A percentile compares a stretch with the other conserved stretches of the same genome.
phyloP scores from a whole-genome alignment of 345 rosid genomes.

The Lenwebbia sp. region DNA sequence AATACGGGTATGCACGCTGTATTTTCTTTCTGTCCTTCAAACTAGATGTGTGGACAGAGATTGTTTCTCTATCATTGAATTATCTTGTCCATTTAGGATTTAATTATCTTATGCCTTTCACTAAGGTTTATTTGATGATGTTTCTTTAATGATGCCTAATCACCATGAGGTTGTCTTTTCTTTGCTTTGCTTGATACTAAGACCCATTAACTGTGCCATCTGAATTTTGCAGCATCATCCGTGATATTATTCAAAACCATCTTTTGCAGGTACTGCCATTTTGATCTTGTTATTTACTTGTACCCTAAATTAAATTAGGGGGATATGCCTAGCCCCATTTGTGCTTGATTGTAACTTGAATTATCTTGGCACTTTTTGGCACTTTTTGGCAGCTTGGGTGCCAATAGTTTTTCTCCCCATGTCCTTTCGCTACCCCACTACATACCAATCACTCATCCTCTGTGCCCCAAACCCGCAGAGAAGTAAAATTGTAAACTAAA shows the following conservation, averaged over 20 bases:
- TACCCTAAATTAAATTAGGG: neutral
- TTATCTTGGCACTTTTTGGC: neutral
- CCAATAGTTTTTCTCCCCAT: neutral
- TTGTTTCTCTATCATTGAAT: neutral
- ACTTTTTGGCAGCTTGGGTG: neutral
- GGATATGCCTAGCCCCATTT: neutral
- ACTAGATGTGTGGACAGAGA: neutral
- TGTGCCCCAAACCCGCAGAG: neutral
- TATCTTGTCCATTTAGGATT: neutral
- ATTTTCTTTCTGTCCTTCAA: neutral
- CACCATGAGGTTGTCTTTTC: neutral
- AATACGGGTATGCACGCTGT: slow-evolving; percentile 66
- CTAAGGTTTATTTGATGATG: neutral
- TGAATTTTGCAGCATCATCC: slow-evolving; percentile 67
- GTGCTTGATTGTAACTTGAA: neutral
- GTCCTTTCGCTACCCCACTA: neutral
- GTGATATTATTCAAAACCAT: slow-evolving; percentile 97
- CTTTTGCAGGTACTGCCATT: slow-evolving; percentile 59
- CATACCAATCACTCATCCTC: neutral
- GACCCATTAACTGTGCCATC: neutral
- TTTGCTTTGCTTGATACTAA: neutral
- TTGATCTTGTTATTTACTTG: neutral
- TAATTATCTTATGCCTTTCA: neutral
- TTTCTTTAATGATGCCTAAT: neutral
- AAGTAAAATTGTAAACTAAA: neutral